These are phyloP conservation scores for Diplogelasinospora grovesii DNA, from an alignment of 495 filamentous ascomycete species.

Conservation along the genomic window DNA sequence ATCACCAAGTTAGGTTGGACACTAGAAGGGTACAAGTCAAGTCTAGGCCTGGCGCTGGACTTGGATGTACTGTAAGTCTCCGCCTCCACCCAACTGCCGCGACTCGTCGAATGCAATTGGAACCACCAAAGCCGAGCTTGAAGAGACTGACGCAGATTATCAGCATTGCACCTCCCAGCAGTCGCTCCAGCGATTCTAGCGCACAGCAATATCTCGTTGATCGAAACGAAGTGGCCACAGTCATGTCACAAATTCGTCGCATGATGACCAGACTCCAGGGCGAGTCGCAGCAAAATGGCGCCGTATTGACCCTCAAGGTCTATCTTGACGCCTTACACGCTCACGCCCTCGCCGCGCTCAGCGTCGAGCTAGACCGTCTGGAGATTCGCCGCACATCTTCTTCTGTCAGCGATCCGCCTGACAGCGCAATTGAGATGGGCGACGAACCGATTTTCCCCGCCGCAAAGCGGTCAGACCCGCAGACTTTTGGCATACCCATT, in stretches of 20 bases:
- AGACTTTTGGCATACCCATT: conserved; percentile 1
- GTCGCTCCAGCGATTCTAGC: too few species aligned
- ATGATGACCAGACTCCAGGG: conserved; percentile 4
- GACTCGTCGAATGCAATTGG: too few species aligned
- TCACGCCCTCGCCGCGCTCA: conserved; percentile 20
- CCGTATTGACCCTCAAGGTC: conserved; percentile 24
- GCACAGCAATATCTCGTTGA: too few species aligned
- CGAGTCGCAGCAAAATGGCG: conserved; percentile 29
- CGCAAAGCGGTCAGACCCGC: conserved; percentile 4
- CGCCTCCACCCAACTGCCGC: too few species aligned
- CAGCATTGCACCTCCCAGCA: too few species aligned
- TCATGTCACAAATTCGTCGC: conserved; percentile 10
- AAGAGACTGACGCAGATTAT: too few species aligned
- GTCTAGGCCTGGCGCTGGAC: conserved; percentile 36
- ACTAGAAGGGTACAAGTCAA: conserved; percentile 32
- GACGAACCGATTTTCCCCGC: conserved; percentile 13
- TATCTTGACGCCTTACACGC: conserved; percentile 29
- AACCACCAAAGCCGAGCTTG: too few species aligned
- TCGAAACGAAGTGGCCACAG: conserved; percentile 9
- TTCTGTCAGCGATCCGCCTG: conserved; percentile 31
- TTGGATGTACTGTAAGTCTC: conserved; percentile 31
- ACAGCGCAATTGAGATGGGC: conserved; percentile 37
- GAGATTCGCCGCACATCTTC: conserved; percentile 12
- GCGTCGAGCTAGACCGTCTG: conserved; percentile 12
- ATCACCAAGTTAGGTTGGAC: conserved; percentile 27